Percentiles rank a stretch among this genome's conserved stretches.
Conservation (phyloP, 2,329 filamentous ascomycete species). For the Coniochaeta sp. region DNA sequence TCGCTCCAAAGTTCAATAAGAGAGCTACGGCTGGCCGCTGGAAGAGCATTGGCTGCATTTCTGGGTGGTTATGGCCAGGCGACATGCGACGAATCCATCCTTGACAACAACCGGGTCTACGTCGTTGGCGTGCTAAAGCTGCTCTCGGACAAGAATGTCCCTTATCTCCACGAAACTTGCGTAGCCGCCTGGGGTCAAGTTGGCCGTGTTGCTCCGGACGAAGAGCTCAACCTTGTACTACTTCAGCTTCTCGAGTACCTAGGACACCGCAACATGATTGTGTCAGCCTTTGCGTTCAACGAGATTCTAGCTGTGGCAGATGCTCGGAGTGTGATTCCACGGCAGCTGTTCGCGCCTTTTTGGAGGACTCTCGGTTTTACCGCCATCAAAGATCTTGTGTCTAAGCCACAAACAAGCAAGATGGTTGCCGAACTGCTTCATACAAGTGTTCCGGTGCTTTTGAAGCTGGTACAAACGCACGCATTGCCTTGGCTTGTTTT, state of each 20-base stretch:
- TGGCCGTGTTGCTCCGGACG: constrained; percentile 66
- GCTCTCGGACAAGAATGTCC: constrained; percentile 60
- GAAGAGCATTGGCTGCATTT: constrained; percentile 44
- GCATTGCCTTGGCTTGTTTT: constrained; percentile 84
- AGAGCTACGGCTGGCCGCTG: constrained; percentile 77
- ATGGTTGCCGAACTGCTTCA: constrained; percentile 75
- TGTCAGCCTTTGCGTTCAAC: constrained; percentile 75
- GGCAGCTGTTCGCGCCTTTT: constrained; percentile 73
- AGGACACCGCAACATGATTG: constrained; percentile 71
- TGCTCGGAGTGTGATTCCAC: constrained; percentile 51
- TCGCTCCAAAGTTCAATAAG: constrained; percentile 76
- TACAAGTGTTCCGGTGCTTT: constrained; percentile 65
- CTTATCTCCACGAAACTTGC: constrained; percentile 71
- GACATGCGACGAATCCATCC: constrained; percentile 29
- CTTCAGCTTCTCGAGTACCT: constrained; percentile 80
- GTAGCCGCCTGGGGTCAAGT: constrained; percentile 83
- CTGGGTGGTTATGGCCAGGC: constrained; percentile 37
- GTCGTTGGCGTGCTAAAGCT: constrained; percentile 64
- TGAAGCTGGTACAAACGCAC: constrained; percentile 68
- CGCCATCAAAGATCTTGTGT: constrained; percentile 73
- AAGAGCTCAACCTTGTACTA: constrained; percentile 80
- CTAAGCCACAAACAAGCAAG: constrained; percentile 73
- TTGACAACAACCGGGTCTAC: constrained; percentile 58
- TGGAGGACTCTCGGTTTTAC: constrained; percentile 81
- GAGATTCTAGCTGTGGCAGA: constrained; percentile 72